Evolutionary conservation across 164 flowering plant genomes (phyloP).

Genomic region (Santalum album): DNA sequence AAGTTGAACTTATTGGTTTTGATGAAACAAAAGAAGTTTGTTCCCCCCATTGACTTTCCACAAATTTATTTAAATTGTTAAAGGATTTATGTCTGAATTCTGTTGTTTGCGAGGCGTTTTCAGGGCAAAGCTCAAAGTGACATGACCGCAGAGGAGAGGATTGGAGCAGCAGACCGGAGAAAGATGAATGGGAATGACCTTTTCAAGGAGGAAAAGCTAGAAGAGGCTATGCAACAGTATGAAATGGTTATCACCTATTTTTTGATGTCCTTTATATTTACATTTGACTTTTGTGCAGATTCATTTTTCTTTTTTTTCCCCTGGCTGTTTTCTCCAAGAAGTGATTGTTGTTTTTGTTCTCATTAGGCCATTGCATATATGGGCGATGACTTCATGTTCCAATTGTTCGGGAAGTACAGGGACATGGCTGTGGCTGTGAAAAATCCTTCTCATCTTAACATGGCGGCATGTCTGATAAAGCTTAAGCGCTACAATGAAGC

Average conservation of each 20-base stretch:
- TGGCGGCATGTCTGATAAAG: conserved; percentile 88
- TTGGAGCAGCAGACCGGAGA: conserved; percentile 84
- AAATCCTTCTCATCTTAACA: conserved; percentile 95
- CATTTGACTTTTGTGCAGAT: neutral
- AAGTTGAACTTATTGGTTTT: conserved; percentile 94
- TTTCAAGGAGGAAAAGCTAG: conserved; percentile 85
- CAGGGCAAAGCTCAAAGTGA: conserved; percentile 91
- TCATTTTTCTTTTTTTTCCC: conserved; percentile 1
- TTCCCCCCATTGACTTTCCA: conserved; percentile 4
- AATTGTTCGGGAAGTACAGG: conserved; percentile 78
- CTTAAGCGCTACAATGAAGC: conserved; percentile 84
- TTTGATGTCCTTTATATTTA: neutral
- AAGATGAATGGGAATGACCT: conserved; percentile 85
- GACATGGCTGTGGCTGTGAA: conserved; percentile 97
- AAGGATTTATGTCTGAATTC: neutral
- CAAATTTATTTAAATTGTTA: neutral
- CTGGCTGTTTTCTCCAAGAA: conserved; percentile 1
- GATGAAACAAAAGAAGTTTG: conserved; percentile 94
- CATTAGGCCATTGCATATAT: conserved; percentile 89
- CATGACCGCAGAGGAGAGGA: conserved; percentile 97
- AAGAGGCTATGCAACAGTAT: conserved; percentile 98
- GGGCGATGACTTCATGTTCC: conserved; percentile 99
- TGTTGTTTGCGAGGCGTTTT: conserved; percentile 2
- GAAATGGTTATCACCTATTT: conserved; percentile 63
- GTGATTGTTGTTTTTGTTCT: conserved; percentile 8